Evolutionary conservation across 1,139 yeast genomes (phyloP).

Genomic region (Debaryomyces subglobosus): DNA sequence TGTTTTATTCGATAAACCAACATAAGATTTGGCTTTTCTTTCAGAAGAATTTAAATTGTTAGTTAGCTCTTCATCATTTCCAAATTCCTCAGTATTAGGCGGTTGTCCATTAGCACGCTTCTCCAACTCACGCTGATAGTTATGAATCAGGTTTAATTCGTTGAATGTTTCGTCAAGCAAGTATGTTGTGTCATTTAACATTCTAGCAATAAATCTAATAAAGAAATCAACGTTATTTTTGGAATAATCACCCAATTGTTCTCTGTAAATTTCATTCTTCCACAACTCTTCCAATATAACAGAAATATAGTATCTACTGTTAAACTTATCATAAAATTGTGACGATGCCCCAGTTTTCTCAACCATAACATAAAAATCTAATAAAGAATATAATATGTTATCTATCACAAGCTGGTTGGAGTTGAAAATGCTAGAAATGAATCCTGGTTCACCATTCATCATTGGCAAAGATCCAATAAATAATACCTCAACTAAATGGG

Average conservation of each 20-base stretch:
- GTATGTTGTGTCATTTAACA: slow-evolving; percentile 92
- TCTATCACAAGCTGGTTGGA: slow-evolving; percentile 63
- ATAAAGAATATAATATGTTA: slow-evolving; percentile 75
- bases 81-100: slow-evolving; percentile 49
- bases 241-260: slow-evolving; percentile 71
- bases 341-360: slow-evolving; percentile 96
- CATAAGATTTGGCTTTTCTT: slow-evolving; percentile 76
- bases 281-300: slow-evolving; percentile 82
- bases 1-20: slow-evolving; percentile 84
- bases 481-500: slow-evolving; percentile 77
- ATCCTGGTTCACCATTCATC: slow-evolving; percentile 67
- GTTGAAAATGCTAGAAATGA: slow-evolving; percentile 66
- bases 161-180: slow-evolving; percentile 88
- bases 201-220: slow-evolving; percentile 87
- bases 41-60: slow-evolving; percentile 65
- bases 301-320: slow-evolving; percentile 84
- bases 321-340: slow-evolving; percentile 95
- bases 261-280: slow-evolving; percentile 69
- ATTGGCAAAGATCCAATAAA: slow-evolving; percentile 73
- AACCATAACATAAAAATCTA: slow-evolving; percentile 90
- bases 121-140: slow-evolving; percentile 61
- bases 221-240: slow-evolving; percentile 74
- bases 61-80: slow-evolving; percentile 61
- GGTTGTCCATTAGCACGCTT: slow-evolving; percentile 41
- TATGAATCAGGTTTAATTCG: slow-evolving; percentile 76